Conservation (phyloP, 2,329 filamentous ascomycete genomes). For the Scedosporium aurantiacum region DNA sequence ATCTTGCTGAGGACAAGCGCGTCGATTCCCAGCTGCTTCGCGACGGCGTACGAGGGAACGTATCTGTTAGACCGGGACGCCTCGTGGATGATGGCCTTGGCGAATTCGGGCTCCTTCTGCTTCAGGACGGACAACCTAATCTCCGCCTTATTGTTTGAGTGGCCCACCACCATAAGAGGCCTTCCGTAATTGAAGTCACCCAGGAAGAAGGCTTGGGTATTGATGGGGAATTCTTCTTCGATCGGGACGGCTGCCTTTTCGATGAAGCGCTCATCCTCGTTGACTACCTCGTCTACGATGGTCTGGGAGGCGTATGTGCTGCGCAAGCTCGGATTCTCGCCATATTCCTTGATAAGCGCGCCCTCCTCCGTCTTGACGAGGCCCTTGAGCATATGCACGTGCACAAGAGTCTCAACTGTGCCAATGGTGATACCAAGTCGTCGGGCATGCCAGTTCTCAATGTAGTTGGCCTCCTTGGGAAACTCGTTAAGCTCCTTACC, state of each 20-base stretch:
- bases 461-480: conserved; percentile 69
- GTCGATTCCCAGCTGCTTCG: conserved; percentile 69
- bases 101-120: conserved; percentile 70
- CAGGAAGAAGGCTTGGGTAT: conserved; percentile 80
- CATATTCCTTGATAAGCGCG: conserved; percentile 87
- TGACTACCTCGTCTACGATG: conserved; percentile 79
- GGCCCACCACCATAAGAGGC: conserved; percentile 70
- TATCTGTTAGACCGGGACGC: conserved; percentile 66
- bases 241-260: conserved; percentile 81
- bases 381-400: conserved; percentile 90
- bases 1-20: conserved; percentile 88
- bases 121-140: conserved; percentile 66
- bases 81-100: conserved; percentile 57
- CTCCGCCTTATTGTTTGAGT: conserved; percentile 64
- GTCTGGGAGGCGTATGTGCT: conserved; percentile 85
- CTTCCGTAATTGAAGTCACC: conserved; percentile 89
- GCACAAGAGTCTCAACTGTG: conserved; percentile 75
- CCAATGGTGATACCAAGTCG: conserved; percentile 81
- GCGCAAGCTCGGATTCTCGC: conserved; percentile 71
- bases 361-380: conserved; percentile 84
- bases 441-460: conserved; percentile 84
- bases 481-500: conserved; percentile 71
- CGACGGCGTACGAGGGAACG: conserved; percentile 78
- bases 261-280: conserved; percentile 85
- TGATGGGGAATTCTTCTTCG: conserved; percentile 79